Conservation (phyloP, 306 rosid species). For the Fagus crenata region DNA sequence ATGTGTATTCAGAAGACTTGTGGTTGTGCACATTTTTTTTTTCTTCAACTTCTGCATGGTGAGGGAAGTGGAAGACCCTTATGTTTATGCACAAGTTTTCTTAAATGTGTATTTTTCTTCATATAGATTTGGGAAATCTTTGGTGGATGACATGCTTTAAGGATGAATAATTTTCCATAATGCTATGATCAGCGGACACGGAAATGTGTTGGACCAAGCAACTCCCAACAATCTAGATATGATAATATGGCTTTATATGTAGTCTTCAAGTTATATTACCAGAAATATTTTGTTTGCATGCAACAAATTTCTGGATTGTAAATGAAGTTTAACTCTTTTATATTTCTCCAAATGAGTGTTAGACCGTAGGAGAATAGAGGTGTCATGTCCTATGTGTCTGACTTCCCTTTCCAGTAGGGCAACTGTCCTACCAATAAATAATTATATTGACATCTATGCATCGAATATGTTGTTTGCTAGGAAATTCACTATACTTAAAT, state of each 20-base stretch:
- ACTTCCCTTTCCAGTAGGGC: background rate
- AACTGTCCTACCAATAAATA: background rate
- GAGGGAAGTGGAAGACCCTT: background rate
- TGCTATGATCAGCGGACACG: background rate
- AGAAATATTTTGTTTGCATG: background rate
- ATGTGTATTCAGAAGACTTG: background rate
- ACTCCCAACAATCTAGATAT: background rate
- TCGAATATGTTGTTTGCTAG: background rate
- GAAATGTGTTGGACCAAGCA: constrained; percentile 2
- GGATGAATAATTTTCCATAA: background rate
- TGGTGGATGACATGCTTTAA: background rate
- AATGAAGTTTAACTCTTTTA: background rate
- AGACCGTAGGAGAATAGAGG: background rate
- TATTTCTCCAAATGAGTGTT: background rate
- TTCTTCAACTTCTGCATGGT: background rate
- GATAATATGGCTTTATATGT: background rate
- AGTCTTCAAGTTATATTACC: background rate
- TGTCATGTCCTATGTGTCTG: background rate
- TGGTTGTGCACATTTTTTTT: background rate
- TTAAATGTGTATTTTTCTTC: background rate
- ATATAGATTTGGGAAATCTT: background rate
- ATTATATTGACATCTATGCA: background rate
- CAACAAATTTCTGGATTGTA: background rate
- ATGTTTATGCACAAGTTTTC: background rate
- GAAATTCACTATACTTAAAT: background rate